These are phyloP conservation scores for Pulveroboletus frians DNA, from an alignment of 768 basidiomycete species.

Conservation along the genomic window DNA sequence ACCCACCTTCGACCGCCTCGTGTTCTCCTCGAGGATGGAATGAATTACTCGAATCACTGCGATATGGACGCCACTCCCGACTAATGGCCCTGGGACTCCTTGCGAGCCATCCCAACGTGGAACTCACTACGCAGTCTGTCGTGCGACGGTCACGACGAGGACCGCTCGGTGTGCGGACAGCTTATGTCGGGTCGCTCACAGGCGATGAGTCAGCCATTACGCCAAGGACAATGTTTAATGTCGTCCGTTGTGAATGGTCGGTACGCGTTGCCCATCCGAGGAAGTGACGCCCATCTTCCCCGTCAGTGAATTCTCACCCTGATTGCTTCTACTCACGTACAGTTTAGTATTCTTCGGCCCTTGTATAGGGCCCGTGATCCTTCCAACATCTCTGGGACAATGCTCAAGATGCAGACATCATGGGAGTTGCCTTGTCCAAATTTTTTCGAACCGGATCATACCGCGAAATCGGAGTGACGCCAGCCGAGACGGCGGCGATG, in stretches of 20 bases:
- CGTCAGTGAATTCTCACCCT: neutral
- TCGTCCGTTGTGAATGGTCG: slow-evolving; percentile 2
- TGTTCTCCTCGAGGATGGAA: slow-evolving; percentile 20
- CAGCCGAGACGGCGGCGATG: slow-evolving; percentile 20
- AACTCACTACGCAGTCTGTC: neutral
- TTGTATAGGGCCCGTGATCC: neutral
- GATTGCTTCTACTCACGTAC: slow-evolving; percentile 1
- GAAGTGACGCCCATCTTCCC: slow-evolving; percentile 1
- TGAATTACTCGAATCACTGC: slow-evolving; percentile 13
- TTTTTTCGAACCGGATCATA: slow-evolving; percentile 11
- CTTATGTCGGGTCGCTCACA: too few species aligned
- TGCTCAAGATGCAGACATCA: neutral
- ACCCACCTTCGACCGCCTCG: slow-evolving; percentile 15
- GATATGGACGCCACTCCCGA: slow-evolving; percentile 14
- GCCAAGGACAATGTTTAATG: too few species aligned
- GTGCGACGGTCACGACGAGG: neutral
- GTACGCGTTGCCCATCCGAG: slow-evolving; percentile 1
- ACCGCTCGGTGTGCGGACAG: neutral
- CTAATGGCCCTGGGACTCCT: slow-evolving; percentile 1
- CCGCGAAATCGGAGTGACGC: neutral
- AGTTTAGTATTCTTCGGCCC: slow-evolving; percentile 1
- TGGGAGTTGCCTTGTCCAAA: neutral
- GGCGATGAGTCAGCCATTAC: too few species aligned
- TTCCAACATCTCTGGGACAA: slow-evolving; percentile 2
- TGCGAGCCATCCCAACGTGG: neutral